Evolutionary conservation across 495 filamentous ascomycete species (phyloP).

Genomic region (Neurospora pannonica): DNA sequence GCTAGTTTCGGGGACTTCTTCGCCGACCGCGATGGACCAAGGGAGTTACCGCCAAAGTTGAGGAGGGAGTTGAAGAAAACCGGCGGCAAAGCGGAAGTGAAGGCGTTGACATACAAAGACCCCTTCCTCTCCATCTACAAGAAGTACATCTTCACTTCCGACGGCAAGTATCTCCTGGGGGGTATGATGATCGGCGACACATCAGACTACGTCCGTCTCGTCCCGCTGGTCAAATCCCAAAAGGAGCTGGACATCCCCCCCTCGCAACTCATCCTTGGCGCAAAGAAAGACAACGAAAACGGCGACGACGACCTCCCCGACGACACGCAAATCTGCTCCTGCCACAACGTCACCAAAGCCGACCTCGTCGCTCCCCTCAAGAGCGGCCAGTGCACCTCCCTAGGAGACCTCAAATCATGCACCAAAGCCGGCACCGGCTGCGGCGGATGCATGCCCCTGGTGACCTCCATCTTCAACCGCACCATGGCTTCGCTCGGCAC

Average conservation of each 20-base stretch:
- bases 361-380: slow-evolving; percentile 69
- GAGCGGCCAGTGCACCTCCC: slow-evolving; percentile 72
- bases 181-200: slow-evolving; percentile 99
- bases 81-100: slow-evolving; percentile 50
- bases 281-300: slow-evolving; percentile 63
- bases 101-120: slow-evolving; percentile 86
- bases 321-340: slow-evolving; percentile 89
- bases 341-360: slow-evolving; percentile 91
- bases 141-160: slow-evolving; percentile 87
- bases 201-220: slow-evolving; percentile 86
- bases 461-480: slow-evolving; percentile 87
- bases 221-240: slow-evolving; percentile 85
- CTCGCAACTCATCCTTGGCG: slow-evolving; percentile 81
- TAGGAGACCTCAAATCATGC: slow-evolving; percentile 84
- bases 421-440: slow-evolving; percentile 95
- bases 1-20: slow-evolving; percentile 97
- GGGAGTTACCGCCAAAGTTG: slow-evolving; percentile 52
- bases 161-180: slow-evolving; percentile 87
- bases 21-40: slow-evolving; percentile 81
- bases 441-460: slow-evolving; percentile 88
- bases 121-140: slow-evolving; percentile 93
- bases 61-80: slow-evolving; percentile 28
- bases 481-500: slow-evolving; percentile 85
- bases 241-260: slow-evolving; percentile 78
- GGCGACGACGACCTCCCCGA: slow-evolving; percentile 52